Evolutionary conservation across 1,284 basidiomycete species (phyloP).

Genomic region (Pulveroboletus sp.): DNA sequence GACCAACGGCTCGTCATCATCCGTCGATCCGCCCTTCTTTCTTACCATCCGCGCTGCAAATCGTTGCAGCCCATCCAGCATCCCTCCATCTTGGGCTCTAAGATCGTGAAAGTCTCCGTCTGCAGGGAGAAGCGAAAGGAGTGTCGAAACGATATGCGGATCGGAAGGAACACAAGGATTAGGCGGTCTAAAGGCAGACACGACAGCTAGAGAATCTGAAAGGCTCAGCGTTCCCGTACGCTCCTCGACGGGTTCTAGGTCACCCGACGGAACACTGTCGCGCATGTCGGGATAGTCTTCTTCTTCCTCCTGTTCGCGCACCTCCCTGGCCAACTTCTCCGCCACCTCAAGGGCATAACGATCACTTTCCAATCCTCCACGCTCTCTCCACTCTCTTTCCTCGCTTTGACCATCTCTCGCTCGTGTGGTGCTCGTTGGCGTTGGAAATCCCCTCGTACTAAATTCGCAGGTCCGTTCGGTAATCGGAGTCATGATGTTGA

Average conservation of each 20-base stretch:
- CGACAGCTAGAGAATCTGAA: conserved; percentile 59
- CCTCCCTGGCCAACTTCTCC: conserved; percentile 55
- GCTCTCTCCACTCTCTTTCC: conserved; percentile 24
- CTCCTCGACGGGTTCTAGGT: conserved; percentile 45
- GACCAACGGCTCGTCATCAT: conserved; percentile 47
- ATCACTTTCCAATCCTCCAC: conserved; percentile 35
- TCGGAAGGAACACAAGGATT: conserved; percentile 93
- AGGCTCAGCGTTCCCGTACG: conserved; percentile 63
- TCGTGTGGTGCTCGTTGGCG: conserved; percentile 31
- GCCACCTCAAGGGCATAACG: conserved; percentile 55
- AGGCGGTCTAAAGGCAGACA: conserved; percentile 65
- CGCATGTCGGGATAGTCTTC: conserved; percentile 21
- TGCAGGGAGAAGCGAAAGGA: conserved; percentile 69
- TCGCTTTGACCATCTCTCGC: conserved; percentile 30
- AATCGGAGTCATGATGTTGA: conserved; percentile 93
- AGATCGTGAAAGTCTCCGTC: conserved; percentile 73
- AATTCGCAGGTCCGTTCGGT: conserved; percentile 90
- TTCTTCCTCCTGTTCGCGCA: conserved; percentile 38
- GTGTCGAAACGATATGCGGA: conserved; percentile 58
- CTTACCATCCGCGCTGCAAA: conserved; percentile 59
- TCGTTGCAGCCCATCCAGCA: conserved; percentile 68
- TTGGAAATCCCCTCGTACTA: conserved; percentile 50
- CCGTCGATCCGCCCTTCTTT: conserved; percentile 43
- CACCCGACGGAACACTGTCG: conserved; percentile 35
- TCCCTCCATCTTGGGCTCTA: conserved; percentile 51